These are phyloP conservation scores for Rhodotorula sphaerocarpa DNA, from an alignment of 768 basidiomycete genomes.

Conservation along the genomic window DNA sequence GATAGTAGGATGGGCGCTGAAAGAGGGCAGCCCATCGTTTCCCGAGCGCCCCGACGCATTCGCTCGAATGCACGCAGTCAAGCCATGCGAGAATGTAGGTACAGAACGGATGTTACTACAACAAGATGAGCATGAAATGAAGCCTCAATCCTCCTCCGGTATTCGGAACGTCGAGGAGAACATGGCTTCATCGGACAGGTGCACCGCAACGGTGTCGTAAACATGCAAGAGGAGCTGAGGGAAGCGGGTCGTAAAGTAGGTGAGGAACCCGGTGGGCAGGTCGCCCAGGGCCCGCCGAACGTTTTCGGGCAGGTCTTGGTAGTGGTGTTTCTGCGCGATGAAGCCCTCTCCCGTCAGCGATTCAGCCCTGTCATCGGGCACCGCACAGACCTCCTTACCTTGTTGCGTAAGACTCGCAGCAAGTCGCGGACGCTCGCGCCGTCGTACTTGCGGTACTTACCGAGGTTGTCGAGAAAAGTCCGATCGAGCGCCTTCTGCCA, in stretches of 20 bases:
- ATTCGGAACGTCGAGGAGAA: constrained; percentile 29
- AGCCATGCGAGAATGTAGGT: too few species aligned
- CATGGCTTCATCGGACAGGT: constrained; percentile 62
- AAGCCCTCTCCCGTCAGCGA: too few species aligned
- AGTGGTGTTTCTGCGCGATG: constrained; percentile 81
- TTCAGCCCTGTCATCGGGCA: too few species aligned
- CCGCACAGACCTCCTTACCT: too few species aligned
- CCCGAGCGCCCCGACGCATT: too few species aligned
- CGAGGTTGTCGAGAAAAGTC: constrained; percentile 82
- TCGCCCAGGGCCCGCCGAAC: constrained; percentile 80
- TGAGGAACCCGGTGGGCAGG: constrained; percentile 84
- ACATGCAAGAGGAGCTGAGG: constrained; percentile 87
- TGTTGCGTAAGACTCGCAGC: constrained; percentile 84
- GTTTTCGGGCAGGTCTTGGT: constrained; percentile 88
- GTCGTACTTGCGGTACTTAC: constrained; percentile 96
- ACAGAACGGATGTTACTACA: too few species aligned
- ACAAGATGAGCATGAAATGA: too few species aligned
- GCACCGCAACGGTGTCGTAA: constrained; percentile 66
- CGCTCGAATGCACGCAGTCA: too few species aligned
- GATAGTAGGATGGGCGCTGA: too few species aligned
- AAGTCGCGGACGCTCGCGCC: constrained; percentile 83
- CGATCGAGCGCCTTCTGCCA: constrained; percentile 83
- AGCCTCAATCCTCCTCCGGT: constrained; percentile 27
- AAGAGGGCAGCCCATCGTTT: too few species aligned
- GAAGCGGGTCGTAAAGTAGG: constrained; percentile 89